A percentile compares a stretch with the other conserved stretches of the same genome.
These are phyloP conservation scores for Raffaelea ambrosiae DNA, from an alignment of 2,329 filamentous ascomycete genomes.

Conservation along the genomic window DNA sequence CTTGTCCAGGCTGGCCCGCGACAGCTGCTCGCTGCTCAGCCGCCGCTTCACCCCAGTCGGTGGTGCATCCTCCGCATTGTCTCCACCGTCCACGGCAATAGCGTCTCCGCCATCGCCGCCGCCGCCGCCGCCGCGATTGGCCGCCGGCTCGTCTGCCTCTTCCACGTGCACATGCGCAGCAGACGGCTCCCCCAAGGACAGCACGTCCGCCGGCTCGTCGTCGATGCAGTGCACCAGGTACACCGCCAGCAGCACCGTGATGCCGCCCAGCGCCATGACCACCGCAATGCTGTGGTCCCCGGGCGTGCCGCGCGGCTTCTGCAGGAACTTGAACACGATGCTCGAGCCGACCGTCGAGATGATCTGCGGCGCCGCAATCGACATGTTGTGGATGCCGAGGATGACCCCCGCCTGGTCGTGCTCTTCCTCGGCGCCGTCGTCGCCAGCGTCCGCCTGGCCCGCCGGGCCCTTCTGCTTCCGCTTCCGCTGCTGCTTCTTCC, in stretches of 20 bases:
- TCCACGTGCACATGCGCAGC: conserved; percentile 21
- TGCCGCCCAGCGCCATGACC: conserved; percentile 75
- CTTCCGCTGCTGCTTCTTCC: conserved; percentile 6
- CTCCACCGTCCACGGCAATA: too few relatives aligned
- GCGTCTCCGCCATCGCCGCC: too few relatives aligned
- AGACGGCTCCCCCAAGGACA: conserved; percentile 12
- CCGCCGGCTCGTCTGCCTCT: conserved; percentile 32
- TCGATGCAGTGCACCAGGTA: conserved; percentile 60
- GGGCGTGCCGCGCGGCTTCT: conserved; percentile 77
- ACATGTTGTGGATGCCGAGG: conserved; percentile 91
- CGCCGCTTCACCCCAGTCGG: conserved; percentile 21
- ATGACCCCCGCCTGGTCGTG: conserved; percentile 81
- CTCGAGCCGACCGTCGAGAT: conserved; percentile 79
- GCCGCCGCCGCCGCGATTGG: too few relatives aligned
- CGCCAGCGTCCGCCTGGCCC: conserved; percentile 15
- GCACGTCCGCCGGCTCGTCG: conserved; percentile 51
- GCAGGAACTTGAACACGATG: conserved; percentile 73
- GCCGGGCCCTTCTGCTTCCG: conserved; percentile 19
- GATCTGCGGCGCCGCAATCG: conserved; percentile 85
- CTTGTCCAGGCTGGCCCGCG: conserved; percentile 34
- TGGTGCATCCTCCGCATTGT: neutral
- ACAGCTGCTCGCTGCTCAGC: conserved; percentile 31
- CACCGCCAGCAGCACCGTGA: conserved; percentile 69
- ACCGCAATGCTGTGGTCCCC: conserved; percentile 83
- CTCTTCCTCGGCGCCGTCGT: conserved; percentile 32